Conservation (phyloP, 768 basidiomycete genomes). For the Dendrothele bispora region DNA sequence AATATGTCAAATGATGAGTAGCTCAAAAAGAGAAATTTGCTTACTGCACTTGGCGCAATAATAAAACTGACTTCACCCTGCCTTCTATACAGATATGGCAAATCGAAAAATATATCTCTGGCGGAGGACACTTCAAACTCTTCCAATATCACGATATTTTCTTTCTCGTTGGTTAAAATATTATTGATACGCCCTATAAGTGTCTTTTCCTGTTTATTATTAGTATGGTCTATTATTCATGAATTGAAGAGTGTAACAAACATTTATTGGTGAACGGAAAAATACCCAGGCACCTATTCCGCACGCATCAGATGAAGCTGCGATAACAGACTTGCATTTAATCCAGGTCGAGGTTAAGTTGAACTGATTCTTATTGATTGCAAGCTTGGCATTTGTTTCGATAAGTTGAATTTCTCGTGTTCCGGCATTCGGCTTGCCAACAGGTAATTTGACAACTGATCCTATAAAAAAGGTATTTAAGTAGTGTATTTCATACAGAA, state of each 20-base stretch:
- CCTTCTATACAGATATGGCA: background rate
- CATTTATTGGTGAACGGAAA: background rate
- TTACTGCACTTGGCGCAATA: slow-evolving; percentile 4
- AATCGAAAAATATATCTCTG: background rate
- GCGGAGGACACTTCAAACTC: background rate
- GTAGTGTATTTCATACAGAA: background rate
- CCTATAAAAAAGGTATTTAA: background rate
- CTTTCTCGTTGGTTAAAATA: background rate
- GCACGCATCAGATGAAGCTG: background rate
- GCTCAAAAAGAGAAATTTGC: background rate
- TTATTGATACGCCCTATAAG: background rate
- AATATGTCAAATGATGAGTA: background rate
- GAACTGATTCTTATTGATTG: background rate
- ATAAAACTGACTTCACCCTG: background rate
- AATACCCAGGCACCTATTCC: background rate
- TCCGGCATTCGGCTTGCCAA: too few relatives aligned
- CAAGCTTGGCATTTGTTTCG: background rate
- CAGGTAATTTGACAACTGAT: background rate
- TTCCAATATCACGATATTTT: background rate
- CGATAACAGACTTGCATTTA: background rate
- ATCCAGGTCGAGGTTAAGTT: background rate
- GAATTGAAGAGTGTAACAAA: too few relatives aligned
- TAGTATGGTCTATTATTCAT: too few relatives aligned
- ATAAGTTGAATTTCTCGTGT: background rate
- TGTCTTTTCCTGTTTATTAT: background rate